Evolutionary conservation across 2,329 filamentous ascomycete genomes (phyloP), one percentile per base, ranked within the genome.

Genomic region (Nectriaceae sp.): DNA sequence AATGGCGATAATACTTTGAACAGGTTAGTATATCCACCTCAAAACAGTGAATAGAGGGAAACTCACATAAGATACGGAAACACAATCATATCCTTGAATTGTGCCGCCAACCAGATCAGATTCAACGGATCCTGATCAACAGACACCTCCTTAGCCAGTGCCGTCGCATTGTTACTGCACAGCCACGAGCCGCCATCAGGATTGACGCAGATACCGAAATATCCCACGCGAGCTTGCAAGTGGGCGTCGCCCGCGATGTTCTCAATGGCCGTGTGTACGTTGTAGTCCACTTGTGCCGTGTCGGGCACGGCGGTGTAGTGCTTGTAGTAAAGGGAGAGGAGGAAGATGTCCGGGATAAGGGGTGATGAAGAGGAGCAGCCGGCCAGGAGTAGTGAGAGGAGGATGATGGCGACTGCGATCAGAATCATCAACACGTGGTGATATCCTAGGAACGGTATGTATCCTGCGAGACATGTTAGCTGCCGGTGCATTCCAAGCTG

Each of bases 1-100:
- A 66, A 97, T 92, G 65, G 94, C 94, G 65, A 99, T 92, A 76
- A 99, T 99, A 56, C 90, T 94, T 21, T 40, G 4, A 19, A 15
- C 4, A 3, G 10, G 47, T 58, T 26, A 60, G 52, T 19, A 21
- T 31, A 33, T 39, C 11, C 21, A 33, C n/a, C n/a, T n/a, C n/a
- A n/a, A n/a, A n/a, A n/a, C n/a, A n/a, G n/a, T n/a, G n/a, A n/a
- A n/a, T n/a, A n/a, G n/a, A n/a, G n/a, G n/a, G n/a, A n/a, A 15
- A 76, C 89, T 77, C 71, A 94, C 88, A 99, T 87, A 18, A 99
- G 76, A 66, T 97, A 99, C 10, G 94, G 94, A 68, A 99, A 99
- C 38, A 99, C 93, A 68, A 99, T 94, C 73, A 92, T 93, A 70
- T 97, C 91, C 72, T 97, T 97, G 76, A 99, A 99, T 58, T 96